Percentiles rank a stretch among this genome's conserved stretches.
These are phyloP conservation scores for Vigna trinervia DNA, from an alignment of 306 rosid genomes.

Conservation along the genomic window DNA sequence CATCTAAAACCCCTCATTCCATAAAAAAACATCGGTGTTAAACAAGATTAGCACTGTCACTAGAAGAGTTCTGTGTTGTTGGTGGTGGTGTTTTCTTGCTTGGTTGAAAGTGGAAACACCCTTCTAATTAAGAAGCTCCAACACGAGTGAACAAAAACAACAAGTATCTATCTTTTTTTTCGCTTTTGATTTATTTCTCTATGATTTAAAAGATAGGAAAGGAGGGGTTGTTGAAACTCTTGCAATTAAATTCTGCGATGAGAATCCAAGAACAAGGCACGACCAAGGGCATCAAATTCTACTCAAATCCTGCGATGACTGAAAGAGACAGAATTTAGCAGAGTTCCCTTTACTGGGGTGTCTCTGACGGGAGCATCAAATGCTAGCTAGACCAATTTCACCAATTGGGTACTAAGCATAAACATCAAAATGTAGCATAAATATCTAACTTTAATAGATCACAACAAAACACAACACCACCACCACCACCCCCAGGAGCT, in stretches of 20 bases:
- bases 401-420: conserved; percentile 56
- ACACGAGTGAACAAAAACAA: conserved; percentile 10
- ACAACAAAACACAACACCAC: conserved; percentile 42
- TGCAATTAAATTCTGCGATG: conserved; percentile 52
- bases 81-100: neutral
- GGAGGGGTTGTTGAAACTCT: conserved; percentile 42
- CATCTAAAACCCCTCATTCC: conserved; percentile 57
- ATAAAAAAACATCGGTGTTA: conserved; percentile 47
- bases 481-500: conserved; percentile 42
- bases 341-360: conserved; percentile 44
- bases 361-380: conserved; percentile 58
- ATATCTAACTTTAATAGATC: conserved; percentile 67
- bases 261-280: conserved; percentile 55
- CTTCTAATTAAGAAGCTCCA: conserved; percentile 35
- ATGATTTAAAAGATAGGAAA: conserved; percentile 43
- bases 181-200: conserved; percentile 27
- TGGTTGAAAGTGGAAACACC: neutral
- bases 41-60: conserved; percentile 13
- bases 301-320: conserved; percentile 57
- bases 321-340: conserved; percentile 53
- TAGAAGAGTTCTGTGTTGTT: neutral
- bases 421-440: conserved; percentile 62
- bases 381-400: conserved; percentile 55
- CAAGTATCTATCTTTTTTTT: neutral
- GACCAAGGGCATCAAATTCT: conserved; percentile 56